These are phyloP conservation scores for Plantago lanceolata DNA, from an alignment of 305 asterid species.

Conservation along the genomic window DNA sequence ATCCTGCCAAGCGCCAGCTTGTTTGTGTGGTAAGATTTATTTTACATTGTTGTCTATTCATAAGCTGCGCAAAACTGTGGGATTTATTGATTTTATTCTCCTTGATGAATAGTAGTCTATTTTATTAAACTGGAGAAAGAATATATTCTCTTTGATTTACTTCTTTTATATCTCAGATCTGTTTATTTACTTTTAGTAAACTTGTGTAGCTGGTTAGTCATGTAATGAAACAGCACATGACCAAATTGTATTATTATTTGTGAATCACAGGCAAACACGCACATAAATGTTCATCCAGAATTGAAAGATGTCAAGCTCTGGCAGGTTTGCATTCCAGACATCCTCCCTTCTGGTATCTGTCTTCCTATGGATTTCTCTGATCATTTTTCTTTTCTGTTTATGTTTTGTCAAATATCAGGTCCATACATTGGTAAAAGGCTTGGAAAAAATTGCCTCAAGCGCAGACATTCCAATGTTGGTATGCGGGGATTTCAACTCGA, in stretches of 20 bases:
- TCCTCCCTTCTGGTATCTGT: slow-evolving; percentile 20
- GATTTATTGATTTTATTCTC: not conserved
- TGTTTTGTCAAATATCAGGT: slow-evolving; percentile 42
- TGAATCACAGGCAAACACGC: slow-evolving; percentile 86
- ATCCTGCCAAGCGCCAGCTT: slow-evolving; percentile 87
- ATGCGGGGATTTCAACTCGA: slow-evolving; percentile 92
- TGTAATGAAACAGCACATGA: slow-evolving; percentile 26
- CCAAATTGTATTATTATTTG: slow-evolving; percentile 17
- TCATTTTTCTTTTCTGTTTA: slow-evolving; percentile 15
- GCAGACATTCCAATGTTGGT: slow-evolving; percentile 96
- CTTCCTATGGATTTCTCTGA: slow-evolving; percentile 15
- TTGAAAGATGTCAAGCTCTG: slow-evolving; percentile 94
- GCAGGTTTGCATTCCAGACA: slow-evolving; percentile 58
- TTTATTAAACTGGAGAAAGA: not conserved
- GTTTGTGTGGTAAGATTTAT: slow-evolving; percentile 80
- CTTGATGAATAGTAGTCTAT: not conserved
- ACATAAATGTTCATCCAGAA: slow-evolving; percentile 78
- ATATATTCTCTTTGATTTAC: not conserved
- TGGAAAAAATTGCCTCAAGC: slow-evolving; percentile 92
- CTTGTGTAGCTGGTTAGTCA: slow-evolving; percentile 10
- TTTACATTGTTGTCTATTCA: not conserved
- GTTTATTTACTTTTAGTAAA: slow-evolving; percentile 9
- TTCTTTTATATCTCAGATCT: not conserved
- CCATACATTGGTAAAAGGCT: slow-evolving; percentile 88
- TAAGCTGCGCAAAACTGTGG: no score